Evolutionary conservation across 1,139 yeast species (phyloP).

Genomic region (Yarrowia galli): DNA sequence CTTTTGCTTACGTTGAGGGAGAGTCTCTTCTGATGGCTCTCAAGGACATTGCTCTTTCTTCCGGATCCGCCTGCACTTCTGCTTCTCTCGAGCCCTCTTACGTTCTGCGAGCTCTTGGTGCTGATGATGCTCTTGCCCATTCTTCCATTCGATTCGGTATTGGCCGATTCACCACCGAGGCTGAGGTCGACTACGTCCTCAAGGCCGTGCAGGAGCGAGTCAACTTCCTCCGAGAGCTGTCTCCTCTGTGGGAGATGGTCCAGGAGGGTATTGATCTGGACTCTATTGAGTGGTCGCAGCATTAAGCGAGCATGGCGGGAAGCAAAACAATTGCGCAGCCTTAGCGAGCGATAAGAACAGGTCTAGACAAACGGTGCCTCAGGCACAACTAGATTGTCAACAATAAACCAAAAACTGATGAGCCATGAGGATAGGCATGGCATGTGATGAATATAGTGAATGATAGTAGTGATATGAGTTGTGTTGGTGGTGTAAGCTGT

Average conservation of each 20-base stretch:
- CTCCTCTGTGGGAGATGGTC: conserved; percentile 99
- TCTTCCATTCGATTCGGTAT: conserved; percentile 96
- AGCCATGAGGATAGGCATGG: conserved; percentile 1
- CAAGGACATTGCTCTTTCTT: conserved; percentile 92
- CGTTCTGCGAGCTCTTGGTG: conserved; percentile 95
- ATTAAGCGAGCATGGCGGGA: conserved; percentile 53
- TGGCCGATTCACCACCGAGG: conserved; percentile 97
- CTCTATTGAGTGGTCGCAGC: conserved; percentile 97
- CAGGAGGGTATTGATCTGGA: conserved; percentile 96
- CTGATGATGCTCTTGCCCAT: conserved; percentile 97
- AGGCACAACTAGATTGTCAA: neutral
- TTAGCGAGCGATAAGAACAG: neutral
- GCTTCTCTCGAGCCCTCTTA: conserved; percentile 98
- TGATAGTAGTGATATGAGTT: neutral
- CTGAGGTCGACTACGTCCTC: conserved; percentile 91
- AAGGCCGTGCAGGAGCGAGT: conserved; percentile 89
- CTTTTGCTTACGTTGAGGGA: conserved; percentile 97
- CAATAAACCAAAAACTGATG: conserved; percentile 15
- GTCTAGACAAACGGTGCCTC: neutral
- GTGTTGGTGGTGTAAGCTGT: neutral
- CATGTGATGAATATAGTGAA: conserved; percentile 30
- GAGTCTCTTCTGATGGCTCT: conserved; percentile 97
- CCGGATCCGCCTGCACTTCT: conserved; percentile 99
- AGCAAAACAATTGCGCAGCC: neutral
- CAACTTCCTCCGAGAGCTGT: conserved; percentile 85